Evolutionary conservation across 2,329 filamentous ascomycete genomes (phyloP), one percentile per base, ranked within the genome.

Genomic region (Penicillium sp.): DNA sequence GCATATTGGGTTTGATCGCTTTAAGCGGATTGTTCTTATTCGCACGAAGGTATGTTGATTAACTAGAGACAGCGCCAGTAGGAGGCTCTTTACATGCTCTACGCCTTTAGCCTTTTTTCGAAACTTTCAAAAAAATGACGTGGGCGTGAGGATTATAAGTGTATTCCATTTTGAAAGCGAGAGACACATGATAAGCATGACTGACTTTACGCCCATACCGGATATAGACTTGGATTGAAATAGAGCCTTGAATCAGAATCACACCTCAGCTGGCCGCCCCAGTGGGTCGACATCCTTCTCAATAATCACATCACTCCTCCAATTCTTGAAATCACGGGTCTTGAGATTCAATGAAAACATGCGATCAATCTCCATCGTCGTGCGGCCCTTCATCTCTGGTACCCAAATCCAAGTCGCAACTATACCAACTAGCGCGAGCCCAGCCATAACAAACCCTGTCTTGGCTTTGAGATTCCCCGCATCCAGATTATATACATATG

Each of bases 311-410:
- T 56, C 59, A 15, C 52, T 53, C 9, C 49, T 36, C 58, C 59
- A 61, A 21, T 21, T 3, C 36, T 56, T 51, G 31, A 62, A 61
- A 1, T 31, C 42, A 0, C 59, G 50, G 13, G 59, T 61, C 4
- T 53, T 47, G 7, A 67, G 38, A 9, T 31, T 50, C 33, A 63
- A 24, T 7, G 59, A 54, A 47, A 67, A 67, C 65, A 67, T 66
- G 1, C 52, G 53, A 64, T 81, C 78, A 52, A 82, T 76, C 57
- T 81, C 77, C 44, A 69, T 70, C 1, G 75, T 66, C 2, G 66
- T 76, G 23, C 77, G 64, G 3, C 75, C 77, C 63, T 76, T 78
- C 65, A 79, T 81, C 60, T 83, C 81, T 0, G 81, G 81, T 0
- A 83, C 68, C 31, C 67, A 69, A 7, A 76, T 67, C 65, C 71